Conservation (phyloP, 1,284 basidiomycete species). For the Phaffia rhodozyma region DNA sequence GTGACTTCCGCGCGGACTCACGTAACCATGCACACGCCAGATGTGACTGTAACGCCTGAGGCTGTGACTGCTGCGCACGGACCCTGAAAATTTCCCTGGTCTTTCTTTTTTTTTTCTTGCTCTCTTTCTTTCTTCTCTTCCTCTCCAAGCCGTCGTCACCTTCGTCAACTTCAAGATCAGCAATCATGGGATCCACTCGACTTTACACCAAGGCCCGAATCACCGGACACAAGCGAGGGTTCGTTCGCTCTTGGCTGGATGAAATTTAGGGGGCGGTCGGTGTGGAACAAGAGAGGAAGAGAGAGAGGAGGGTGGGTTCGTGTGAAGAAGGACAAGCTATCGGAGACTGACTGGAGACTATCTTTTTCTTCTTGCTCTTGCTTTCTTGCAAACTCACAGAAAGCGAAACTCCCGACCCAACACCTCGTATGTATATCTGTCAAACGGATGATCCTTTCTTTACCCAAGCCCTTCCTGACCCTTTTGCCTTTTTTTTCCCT, state of each 20-base stretch:
- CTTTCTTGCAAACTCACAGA: conserved; percentile 26
- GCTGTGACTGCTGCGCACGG: no score
- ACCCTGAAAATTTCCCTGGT: background rate
- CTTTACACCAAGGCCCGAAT: conserved; percentile 72
- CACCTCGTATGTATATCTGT: conserved; percentile 48
- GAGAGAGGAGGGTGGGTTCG: no score
- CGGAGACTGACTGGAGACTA: no score
- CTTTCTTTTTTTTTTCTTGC: background rate
- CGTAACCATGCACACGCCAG: no score
- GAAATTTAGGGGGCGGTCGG: no score
- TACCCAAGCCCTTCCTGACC: background rate
- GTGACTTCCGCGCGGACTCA: no score
- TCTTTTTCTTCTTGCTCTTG: no score
- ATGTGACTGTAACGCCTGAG: no score
- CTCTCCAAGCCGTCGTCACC: background rate
- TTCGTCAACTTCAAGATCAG: background rate
- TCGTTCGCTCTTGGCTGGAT: no score
- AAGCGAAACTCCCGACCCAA: conserved; percentile 93
- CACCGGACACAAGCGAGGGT: conserved; percentile 85
- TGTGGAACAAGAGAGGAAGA: no score
- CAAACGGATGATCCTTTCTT: background rate
- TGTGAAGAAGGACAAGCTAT: no score
- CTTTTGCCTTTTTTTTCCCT: background rate
- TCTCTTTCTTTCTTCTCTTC: background rate
- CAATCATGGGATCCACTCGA: conserved; percentile 19